These are phyloP conservation scores for Auricularia cornea DNA, from an alignment of 768 basidiomycete genomes.

Conservation along the genomic window DNA sequence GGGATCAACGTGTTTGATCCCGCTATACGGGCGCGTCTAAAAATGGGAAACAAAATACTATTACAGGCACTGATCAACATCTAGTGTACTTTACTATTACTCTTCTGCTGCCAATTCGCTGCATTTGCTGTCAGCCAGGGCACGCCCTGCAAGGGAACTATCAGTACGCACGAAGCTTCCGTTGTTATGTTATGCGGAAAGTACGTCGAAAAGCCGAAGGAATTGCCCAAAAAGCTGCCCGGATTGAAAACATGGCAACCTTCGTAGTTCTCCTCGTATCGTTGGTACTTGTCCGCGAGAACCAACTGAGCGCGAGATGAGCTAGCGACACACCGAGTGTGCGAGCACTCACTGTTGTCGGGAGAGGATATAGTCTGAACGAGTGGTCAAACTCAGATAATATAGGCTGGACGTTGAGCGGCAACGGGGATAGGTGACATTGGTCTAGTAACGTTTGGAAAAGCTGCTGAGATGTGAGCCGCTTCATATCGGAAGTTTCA, in stretches of 20 bases:
- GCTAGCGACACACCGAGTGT: not conserved
- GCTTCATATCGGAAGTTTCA: constrained; percentile 3
- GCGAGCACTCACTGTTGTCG: constrained; percentile 62
- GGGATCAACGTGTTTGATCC: too few relatives aligned
- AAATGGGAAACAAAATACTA: too few relatives aligned
- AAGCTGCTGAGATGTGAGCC: constrained; percentile 40
- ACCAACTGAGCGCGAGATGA: constrained; percentile 48
- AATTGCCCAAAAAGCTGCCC: constrained; percentile 77
- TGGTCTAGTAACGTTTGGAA: constrained; percentile 97
- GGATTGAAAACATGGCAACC: constrained; percentile 99
- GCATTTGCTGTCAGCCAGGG: not conserved
- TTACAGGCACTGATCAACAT: too few relatives aligned
- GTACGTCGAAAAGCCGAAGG: constrained; percentile 84
- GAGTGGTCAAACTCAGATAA: constrained; percentile 88
- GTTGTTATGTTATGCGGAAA: constrained; percentile 79
- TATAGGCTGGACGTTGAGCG: constrained; percentile 76
- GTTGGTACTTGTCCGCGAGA: constrained; percentile 93
- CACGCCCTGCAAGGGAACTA: not conserved
- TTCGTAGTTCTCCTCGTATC: constrained; percentile 93
- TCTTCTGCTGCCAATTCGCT: not conserved
- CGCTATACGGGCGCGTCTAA: too few relatives aligned
- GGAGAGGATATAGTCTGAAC: constrained; percentile 86
- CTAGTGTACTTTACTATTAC: not conserved
- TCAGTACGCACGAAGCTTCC: constrained; percentile 59
- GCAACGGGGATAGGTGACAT: constrained; percentile 84